Conservation (phyloP, 768 basidiomycete genomes). For the Russula lepida region DNA sequence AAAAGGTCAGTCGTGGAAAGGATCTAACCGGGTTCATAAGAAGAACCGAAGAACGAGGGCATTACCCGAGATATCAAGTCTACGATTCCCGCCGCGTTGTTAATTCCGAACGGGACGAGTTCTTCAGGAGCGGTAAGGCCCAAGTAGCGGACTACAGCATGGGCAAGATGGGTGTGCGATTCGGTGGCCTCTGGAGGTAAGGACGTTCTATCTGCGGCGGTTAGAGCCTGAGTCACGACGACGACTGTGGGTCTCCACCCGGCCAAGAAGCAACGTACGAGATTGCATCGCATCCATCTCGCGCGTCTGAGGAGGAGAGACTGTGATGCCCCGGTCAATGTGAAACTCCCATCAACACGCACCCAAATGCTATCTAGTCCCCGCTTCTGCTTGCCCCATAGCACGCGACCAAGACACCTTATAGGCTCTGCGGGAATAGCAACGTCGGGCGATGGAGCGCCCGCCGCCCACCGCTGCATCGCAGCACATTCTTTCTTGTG, state of each 20-base stretch:
- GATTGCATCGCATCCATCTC: conserved; percentile 69
- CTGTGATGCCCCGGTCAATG: background rate
- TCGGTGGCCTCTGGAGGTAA: conserved; percentile 42
- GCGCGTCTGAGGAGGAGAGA: conserved; percentile 37
- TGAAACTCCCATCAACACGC: conserved; percentile 21
- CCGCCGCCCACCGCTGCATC: conserved; percentile 47
- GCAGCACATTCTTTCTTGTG: conserved; percentile 79
- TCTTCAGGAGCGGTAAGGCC: conserved; percentile 51
- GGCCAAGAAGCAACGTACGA: conserved; percentile 42
- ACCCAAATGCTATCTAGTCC: conserved; percentile 54
- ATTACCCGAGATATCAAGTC: conserved; percentile 62
- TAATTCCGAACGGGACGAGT: conserved; percentile 47
- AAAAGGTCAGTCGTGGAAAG: background rate
- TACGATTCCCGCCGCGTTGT: conserved; percentile 54
- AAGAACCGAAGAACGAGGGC: conserved; percentile 23
- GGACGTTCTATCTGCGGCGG: conserved; percentile 46
- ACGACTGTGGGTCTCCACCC: background rate
- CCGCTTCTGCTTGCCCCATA: conserved; percentile 55
- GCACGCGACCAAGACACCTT: conserved; percentile 65
- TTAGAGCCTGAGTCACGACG: background rate
- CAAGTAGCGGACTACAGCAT: conserved; percentile 66
- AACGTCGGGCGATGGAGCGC: conserved; percentile 40
- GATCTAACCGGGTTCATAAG: background rate
- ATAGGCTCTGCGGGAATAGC: conserved; percentile 69
- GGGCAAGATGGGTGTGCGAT: conserved; percentile 60